These are phyloP conservation scores for Papiliotrema fonsecae DNA, from an alignment of 1,284 basidiomycete species.

Conservation along the genomic window DNA sequence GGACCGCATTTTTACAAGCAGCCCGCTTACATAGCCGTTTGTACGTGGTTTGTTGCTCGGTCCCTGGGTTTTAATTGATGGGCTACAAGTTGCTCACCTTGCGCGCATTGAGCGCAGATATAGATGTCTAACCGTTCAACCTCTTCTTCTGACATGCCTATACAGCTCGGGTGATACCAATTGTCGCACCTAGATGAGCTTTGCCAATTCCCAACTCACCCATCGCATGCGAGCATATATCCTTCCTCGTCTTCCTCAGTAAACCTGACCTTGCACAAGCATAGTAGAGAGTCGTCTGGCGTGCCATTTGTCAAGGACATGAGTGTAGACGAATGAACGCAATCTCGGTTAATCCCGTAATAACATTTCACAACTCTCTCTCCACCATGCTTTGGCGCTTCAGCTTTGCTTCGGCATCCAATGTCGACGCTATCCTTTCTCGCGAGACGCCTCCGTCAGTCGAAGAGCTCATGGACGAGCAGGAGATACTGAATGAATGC, in stretches of 20 bases:
- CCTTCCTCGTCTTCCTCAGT: constrained; percentile 35
- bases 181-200: constrained; percentile 32
- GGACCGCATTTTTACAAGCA: constrained; percentile 30
- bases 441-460: constrained; percentile 53
- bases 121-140: constrained; percentile 39
- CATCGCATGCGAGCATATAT: constrained; percentile 41
- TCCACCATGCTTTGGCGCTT: constrained; percentile 47
- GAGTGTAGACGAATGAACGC: neutral
- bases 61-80: constrained; percentile 15
- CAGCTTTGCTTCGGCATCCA: constrained; percentile 43
- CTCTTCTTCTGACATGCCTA: constrained; percentile 32
- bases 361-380: neutral
- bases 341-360: neutral
- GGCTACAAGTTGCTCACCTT: constrained; percentile 16
- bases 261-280: constrained; percentile 37
- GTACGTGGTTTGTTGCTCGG: constrained; percentile 29
- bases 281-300: constrained; percentile 24
- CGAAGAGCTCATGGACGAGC: constrained; percentile 89
- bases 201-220: constrained; percentile 14
- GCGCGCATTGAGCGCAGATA: constrained; percentile 41
- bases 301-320: neutral
- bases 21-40: constrained; percentile 36
- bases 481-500: constrained; percentile 90
- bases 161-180: constrained; percentile 44
- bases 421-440: constrained; percentile 42